Evolutionary conservation across 2,329 filamentous ascomycete species (phyloP).

Genomic region (Sphaerulina populicola): DNA sequence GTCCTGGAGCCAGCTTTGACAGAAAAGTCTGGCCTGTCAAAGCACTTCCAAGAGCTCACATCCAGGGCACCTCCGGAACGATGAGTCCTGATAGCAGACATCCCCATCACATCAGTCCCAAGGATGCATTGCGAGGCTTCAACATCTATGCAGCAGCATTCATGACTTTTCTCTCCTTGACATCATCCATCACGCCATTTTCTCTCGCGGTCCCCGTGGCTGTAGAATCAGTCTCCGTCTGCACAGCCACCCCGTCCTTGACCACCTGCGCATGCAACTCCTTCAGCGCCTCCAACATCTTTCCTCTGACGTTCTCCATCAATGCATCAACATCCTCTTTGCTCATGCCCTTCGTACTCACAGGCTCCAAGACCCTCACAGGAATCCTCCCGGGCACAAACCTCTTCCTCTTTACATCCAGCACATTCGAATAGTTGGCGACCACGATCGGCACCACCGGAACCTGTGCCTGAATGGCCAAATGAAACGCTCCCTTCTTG

Average conservation of each 20-base stretch:
- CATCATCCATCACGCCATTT: conserved; percentile 17
- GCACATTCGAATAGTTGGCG: conserved; percentile 44
- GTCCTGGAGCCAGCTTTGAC: no score
- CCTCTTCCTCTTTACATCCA: conserved; percentile 39
- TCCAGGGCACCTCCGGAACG: no score
- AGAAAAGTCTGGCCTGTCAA: no score
- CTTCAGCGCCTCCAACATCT: conserved; percentile 59
- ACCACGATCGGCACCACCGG: conserved; percentile 72
- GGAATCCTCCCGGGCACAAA: conserved; percentile 49
- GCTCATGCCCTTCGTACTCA: conserved; percentile 65
- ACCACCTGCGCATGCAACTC: conserved; percentile 34
- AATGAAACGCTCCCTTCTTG: conserved; percentile 97
- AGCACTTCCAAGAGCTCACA: no score
- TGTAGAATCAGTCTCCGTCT: conserved; percentile 11
- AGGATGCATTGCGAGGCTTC: neutral
- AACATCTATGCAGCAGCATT: conserved; percentile 13
- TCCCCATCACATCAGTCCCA: neutral
- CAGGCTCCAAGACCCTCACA: conserved; percentile 64
- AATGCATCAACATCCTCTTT: conserved; percentile 70
- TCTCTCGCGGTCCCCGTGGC: conserved; percentile 13
- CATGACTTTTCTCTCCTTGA: conserved; percentile 12
- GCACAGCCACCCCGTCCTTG: conserved; percentile 21
- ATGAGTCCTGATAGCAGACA: no score
- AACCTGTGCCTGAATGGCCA: conserved; percentile 87
- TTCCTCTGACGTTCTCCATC: conserved; percentile 57